These are phyloP conservation scores for Hansenula anomala DNA, from an alignment of 1,139 yeast genomes.

Conservation along the genomic window DNA sequence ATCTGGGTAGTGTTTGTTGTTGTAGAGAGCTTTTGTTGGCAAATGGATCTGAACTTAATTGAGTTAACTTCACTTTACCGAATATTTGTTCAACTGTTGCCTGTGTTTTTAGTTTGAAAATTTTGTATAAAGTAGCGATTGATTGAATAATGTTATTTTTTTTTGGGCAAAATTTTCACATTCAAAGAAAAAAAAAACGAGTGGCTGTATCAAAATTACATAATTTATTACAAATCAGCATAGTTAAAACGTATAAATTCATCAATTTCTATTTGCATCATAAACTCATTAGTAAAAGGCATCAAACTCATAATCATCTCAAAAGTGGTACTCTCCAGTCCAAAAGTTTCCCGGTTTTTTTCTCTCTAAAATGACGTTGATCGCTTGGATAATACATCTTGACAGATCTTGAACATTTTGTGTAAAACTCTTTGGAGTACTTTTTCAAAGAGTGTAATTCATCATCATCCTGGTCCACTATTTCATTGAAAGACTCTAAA, in stretches of 20 bases:
- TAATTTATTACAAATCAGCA: too few relatives aligned
- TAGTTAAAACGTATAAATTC: too few relatives aligned
- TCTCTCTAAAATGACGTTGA: slow-evolving; percentile 8
- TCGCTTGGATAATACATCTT: slow-evolving; percentile 11
- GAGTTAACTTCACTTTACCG: too few relatives aligned
- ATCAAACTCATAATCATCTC: background rate
- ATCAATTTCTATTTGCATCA: too few relatives aligned
- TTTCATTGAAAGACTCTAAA: background rate
- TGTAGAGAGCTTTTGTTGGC: too few relatives aligned
- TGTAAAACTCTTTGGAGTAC: slow-evolving; percentile 5
- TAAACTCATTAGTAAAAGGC: too few relatives aligned
- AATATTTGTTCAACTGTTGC: background rate
- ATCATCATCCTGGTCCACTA: background rate
- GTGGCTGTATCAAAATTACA: background rate
- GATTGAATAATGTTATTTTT: background rate
- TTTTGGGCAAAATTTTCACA: background rate
- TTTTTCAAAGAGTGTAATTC: background rate
- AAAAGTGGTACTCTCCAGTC: slow-evolving; percentile 14
- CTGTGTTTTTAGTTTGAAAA: too few relatives aligned
- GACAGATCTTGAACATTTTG: slow-evolving; percentile 7
- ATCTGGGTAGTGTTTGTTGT: too few relatives aligned
- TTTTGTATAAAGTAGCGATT: background rate
- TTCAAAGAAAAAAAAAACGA: background rate
- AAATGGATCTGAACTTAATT: too few relatives aligned
- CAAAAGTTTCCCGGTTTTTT: background rate